Base-by-base conservation (phyloP, 2,329 filamentous ascomycete species). In the Volutella citrinella region DNA sequence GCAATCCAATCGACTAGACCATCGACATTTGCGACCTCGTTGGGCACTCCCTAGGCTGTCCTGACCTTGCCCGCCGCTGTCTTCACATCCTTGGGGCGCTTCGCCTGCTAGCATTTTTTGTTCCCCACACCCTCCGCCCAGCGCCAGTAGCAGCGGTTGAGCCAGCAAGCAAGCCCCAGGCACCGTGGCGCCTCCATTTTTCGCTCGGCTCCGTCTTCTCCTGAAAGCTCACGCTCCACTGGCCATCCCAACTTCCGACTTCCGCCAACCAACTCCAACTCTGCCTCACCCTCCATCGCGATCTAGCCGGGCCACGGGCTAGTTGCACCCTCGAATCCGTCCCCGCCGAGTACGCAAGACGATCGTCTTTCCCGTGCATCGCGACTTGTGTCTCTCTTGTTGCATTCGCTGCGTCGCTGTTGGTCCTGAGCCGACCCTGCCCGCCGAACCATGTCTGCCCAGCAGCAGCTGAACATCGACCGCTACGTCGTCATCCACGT, bases 401-500 rank as follows among this genome's bases (percentile, higher is more conserved):
- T 36, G 22, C 29, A 32, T 23, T 32, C 22, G 34, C 40, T 38
- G 34, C 40, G 31, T 41, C 40, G 23, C 39, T 36, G 40, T 46
- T 42, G 45, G 44, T 40, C 36, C 45, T 45, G 43, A 38, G 42
- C 44, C 44, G 36, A 46, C 32, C 46, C 39, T 49, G 45, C 37
- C 43, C 41, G 37, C 40, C 42, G 43, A 48, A 57, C 48, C 52
- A 67, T 65, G 63, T 54, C 63, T 51, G 55, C 64, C 36, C 64
- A 65, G 50, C 61, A 60, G 46, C 78, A 79, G 52, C 75, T 82
- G 52, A 84, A 84, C 68, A 79, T 95, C 67, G 93, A 98, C 71
- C 87, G 91, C 64, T 98, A 95, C 69, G 85, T 96, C 49, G 87
- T 98, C 58, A 95, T 97, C 63, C 93, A 98, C 67, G 91, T 97